A percentile compares a stretch with the other conserved stretches of the same genome.
Evolutionary conservation across 116 monocot genomes (phyloP).

Genomic region (Papilionanthe hybrid): DNA sequence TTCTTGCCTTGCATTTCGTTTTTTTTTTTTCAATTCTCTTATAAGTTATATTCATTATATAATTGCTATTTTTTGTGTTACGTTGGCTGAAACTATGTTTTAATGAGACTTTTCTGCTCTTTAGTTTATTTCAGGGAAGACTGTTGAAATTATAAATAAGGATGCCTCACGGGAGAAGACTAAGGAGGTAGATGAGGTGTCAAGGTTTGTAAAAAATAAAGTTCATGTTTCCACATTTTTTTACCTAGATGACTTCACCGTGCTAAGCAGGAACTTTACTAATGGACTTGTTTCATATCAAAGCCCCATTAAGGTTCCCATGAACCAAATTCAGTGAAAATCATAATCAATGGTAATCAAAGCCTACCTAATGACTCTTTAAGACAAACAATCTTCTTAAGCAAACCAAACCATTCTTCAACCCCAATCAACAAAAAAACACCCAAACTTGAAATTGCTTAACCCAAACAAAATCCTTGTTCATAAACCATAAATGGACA

Average conservation of each 20-base stretch:
- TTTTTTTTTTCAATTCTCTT: no score
- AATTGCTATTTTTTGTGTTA: no score
- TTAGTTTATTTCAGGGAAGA: slow-evolving; percentile 51
- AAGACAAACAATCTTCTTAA: no score
- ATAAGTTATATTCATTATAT: no score
- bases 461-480: no score
- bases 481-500: no score
- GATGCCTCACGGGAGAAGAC: slow-evolving; percentile 46
- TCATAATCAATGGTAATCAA: no score
- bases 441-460: no score
- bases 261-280: slow-evolving; percentile 26
- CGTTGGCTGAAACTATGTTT: background rate
- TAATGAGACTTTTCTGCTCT: background rate
- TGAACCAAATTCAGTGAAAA: no score
- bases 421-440: no score
- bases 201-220: slow-evolving; percentile 18
- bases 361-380: no score
- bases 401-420: no score
- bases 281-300: slow-evolving; percentile 2
- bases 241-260: slow-evolving; percentile 1
- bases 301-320: background rate
- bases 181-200: slow-evolving; percentile 20
- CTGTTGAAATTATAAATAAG: slow-evolving; percentile 39
- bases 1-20: background rate
- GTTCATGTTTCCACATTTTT: slow-evolving; percentile 21